These are phyloP conservation scores for Termitomyces sp. DNA, from an alignment of 768 basidiomycete genomes.

Conservation along the genomic window DNA sequence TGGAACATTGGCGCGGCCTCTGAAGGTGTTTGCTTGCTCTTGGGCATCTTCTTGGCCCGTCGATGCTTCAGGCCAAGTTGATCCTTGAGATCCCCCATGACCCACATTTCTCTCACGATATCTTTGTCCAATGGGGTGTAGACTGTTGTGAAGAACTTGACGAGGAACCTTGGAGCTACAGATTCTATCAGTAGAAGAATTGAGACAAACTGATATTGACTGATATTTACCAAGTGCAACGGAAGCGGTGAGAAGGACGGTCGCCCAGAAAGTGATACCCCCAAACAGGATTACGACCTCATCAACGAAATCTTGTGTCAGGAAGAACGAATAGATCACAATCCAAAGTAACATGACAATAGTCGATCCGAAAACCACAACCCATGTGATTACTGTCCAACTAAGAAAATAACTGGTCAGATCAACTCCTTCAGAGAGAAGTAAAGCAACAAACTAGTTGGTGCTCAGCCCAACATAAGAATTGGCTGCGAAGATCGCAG, in stretches of 20 bases:
- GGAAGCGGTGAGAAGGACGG: constrained; percentile 61
- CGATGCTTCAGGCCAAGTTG: constrained; percentile 67
- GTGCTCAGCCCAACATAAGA: constrained; percentile 87
- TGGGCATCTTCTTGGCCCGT: constrained; percentile 41
- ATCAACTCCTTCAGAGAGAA: constrained; percentile 3
- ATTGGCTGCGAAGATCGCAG: constrained; percentile 87
- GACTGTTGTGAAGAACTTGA: constrained; percentile 64
- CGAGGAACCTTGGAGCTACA: constrained; percentile 75
- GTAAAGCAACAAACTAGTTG: constrained; percentile 53
- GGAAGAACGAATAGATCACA: constrained; percentile 79
- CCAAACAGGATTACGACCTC: constrained; percentile 73
- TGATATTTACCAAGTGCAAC: constrained; percentile 61
- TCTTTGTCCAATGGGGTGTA: constrained; percentile 85
- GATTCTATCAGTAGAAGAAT: neutral
- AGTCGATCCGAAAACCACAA: constrained; percentile 73
- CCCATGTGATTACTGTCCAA: constrained; percentile 84
- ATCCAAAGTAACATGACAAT: constrained; percentile 87
- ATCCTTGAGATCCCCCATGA: constrained; percentile 77
- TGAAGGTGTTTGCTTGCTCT: constrained; percentile 25
- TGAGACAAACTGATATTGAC: neutral
- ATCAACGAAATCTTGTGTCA: constrained; percentile 64
- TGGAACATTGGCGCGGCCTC: constrained; percentile 74
- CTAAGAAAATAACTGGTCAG: constrained; percentile 31
- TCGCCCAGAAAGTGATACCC: constrained; percentile 80
- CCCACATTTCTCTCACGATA: constrained; percentile 91